phyloP scores from a whole-genome alignment of 495 filamentous ascomycete species.

The Durotheca rogersii region DNA sequence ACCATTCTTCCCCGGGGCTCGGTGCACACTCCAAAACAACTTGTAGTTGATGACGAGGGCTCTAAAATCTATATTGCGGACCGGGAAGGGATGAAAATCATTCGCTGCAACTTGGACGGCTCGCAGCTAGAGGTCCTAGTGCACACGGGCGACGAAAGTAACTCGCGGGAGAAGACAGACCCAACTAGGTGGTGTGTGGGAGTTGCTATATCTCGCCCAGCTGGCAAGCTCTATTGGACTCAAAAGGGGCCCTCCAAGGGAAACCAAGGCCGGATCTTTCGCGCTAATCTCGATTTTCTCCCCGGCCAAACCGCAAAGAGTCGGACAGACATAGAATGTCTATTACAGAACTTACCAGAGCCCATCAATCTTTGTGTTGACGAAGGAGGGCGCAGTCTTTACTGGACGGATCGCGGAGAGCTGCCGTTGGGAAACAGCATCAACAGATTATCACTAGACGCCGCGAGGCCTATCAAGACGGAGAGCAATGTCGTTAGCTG shows the following conservation, averaged over 20 bases:
- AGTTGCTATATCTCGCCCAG: slow-evolving; percentile 42
- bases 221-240: slow-evolving; percentile 55
- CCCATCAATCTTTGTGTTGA: slow-evolving; percentile 58
- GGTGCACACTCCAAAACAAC: slow-evolving; percentile 58
- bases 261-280: slow-evolving; percentile 48
- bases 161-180: slow-evolving; percentile 10
- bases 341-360: slow-evolving; percentile 51
- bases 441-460: slow-evolving; percentile 33
- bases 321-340: slow-evolving; percentile 43
- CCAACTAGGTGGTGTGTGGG: slow-evolving; percentile 54
- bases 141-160: slow-evolving; percentile 34
- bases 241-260: slow-evolving; percentile 57
- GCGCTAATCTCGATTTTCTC: slow-evolving; percentile 41
- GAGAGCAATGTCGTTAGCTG: background rate
- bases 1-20: slow-evolving; percentile 37
- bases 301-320: slow-evolving; percentile 10
- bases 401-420: slow-evolving; percentile 60
- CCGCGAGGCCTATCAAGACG: background rate
- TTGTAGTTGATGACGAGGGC: slow-evolving; percentile 37
- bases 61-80: slow-evolving; percentile 53
- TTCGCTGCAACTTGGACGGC: slow-evolving; percentile 50
- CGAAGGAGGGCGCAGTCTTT: slow-evolving; percentile 39
- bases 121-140: slow-evolving; percentile 45
- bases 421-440: slow-evolving; percentile 50
- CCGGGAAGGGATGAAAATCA: slow-evolving; percentile 54